Evolutionary conservation across 768 basidiomycete species (phyloP).

Genomic region (Nidula microcarpa): DNA sequence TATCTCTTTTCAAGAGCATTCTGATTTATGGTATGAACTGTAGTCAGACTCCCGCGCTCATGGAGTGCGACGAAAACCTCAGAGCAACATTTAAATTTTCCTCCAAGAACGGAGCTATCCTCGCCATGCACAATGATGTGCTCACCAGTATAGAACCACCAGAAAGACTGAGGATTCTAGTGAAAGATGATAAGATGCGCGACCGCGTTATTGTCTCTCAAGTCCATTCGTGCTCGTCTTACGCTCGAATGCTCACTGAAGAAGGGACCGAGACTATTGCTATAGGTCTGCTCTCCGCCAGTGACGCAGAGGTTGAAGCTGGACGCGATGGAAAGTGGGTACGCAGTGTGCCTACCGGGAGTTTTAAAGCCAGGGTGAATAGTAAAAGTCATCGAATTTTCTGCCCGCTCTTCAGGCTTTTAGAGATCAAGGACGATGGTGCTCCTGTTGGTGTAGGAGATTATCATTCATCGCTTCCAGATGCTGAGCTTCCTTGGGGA

Average conservation of each 20-base stretch:
- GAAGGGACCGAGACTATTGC: conserved; percentile 12
- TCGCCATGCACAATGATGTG: conserved; percentile 23
- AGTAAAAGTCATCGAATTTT: conserved; percentile 12
- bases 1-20: not conserved
- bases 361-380: conserved; percentile 19
- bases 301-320: conserved; percentile 7
- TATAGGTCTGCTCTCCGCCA: conserved; percentile 17
- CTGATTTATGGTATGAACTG: not conserved
- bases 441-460: conserved; percentile 4
- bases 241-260: conserved; percentile 21
- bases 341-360: conserved; percentile 13
- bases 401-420: conserved; percentile 25
- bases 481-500: conserved; percentile 14
- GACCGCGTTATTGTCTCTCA: conserved; percentile 25
- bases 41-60: conserved; percentile 17
- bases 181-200: conserved; percentile 16
- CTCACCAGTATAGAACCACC: conserved; percentile 21
- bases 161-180: conserved; percentile 18
- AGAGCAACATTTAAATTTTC: conserved; percentile 22
- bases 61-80: conserved; percentile 12
- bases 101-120: conserved; percentile 21
- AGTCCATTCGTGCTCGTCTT: conserved; percentile 26
- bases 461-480: conserved; percentile 13
- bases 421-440: conserved; percentile 16
- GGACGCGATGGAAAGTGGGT: conserved; percentile 15